These are phyloP conservation scores for Termitomyces sp. DNA, from an alignment of 768 basidiomycete genomes.

Conservation along the genomic window DNA sequence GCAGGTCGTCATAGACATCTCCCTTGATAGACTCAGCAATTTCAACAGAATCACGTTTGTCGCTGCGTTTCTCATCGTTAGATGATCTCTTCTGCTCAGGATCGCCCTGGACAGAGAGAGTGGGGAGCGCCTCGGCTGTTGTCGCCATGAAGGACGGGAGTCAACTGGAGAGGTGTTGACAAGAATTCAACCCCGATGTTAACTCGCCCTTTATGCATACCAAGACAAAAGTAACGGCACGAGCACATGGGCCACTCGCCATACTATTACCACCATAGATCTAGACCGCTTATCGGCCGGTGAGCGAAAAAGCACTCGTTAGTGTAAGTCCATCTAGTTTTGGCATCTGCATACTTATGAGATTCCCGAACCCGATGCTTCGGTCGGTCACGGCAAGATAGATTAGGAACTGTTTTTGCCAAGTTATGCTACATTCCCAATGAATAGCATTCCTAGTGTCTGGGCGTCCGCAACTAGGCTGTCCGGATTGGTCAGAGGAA, in stretches of 20 bases:
- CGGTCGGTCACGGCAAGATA: background rate
- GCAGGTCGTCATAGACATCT: conserved; percentile 21
- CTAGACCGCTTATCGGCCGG: background rate
- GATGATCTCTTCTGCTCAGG: background rate
- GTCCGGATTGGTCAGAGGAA: background rate
- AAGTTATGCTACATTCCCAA: background rate
- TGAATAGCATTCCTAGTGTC: background rate
- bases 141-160: background rate
- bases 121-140: background rate
- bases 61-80: conserved; percentile 4
- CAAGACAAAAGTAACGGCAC: background rate
- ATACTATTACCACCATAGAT: background rate
- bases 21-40: conserved; percentile 12
- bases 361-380: conserved; percentile 6
- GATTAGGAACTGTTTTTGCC: background rate
- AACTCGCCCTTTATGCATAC: background rate
- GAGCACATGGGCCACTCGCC: background rate
- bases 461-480: background rate
- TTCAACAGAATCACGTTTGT: conserved; percentile 15
- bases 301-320: background rate
- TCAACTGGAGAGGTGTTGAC: background rate
- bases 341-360: background rate
- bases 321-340: background rate
- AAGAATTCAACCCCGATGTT: background rate
- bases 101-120: background rate